phyloP scores from a whole-genome alignment of 1,284 basidiomycete species.

The Cryptococcus maquisensis region DNA sequence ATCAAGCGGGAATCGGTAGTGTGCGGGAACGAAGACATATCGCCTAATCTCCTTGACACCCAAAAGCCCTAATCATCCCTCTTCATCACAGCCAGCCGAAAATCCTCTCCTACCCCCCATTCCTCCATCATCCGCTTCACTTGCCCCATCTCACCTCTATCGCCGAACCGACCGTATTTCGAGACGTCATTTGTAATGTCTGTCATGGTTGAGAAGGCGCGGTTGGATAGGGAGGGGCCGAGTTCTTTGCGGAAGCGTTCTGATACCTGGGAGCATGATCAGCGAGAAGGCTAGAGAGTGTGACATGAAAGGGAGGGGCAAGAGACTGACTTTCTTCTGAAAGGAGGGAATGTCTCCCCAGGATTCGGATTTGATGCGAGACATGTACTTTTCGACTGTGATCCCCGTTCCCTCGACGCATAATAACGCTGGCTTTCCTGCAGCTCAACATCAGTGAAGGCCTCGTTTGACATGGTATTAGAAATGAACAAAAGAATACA shows the following conservation, averaged over 20 bases:
- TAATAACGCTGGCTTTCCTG: slow-evolving; percentile 51
- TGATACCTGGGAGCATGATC: slow-evolving; percentile 37
- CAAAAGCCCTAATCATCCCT: slow-evolving; percentile 1
- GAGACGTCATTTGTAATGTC: slow-evolving; percentile 49
- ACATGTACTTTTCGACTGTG: slow-evolving; percentile 47
- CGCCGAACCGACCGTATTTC: slow-evolving; percentile 45
- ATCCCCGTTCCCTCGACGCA: slow-evolving; percentile 48
- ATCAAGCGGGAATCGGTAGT: too few relatives aligned
- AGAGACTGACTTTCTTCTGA: slow-evolving; percentile 48
- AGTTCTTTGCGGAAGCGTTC: slow-evolving; percentile 47
- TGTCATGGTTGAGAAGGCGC: slow-evolving; percentile 45
- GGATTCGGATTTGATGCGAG: slow-evolving; percentile 49
- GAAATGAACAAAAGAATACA: neutral
- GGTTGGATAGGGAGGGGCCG: slow-evolving; percentile 6
- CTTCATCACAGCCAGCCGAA: slow-evolving; percentile 43
- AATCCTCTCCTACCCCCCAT: slow-evolving; percentile 49
- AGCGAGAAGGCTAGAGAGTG: neutral
- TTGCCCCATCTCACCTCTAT: slow-evolving; percentile 51
- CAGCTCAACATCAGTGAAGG: neutral
- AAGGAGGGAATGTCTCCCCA: slow-evolving; percentile 51
- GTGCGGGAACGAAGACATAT: too few relatives aligned
- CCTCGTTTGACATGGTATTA: neutral
- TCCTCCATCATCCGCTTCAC: slow-evolving; percentile 46
- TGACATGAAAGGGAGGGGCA: neutral
- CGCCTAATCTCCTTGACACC: too few relatives aligned